Evolutionary conservation across 1,139 yeast genomes (phyloP), one percentile per base, ranked within the genome.

Genomic region (Sugiyamaella paludigena): DNA sequence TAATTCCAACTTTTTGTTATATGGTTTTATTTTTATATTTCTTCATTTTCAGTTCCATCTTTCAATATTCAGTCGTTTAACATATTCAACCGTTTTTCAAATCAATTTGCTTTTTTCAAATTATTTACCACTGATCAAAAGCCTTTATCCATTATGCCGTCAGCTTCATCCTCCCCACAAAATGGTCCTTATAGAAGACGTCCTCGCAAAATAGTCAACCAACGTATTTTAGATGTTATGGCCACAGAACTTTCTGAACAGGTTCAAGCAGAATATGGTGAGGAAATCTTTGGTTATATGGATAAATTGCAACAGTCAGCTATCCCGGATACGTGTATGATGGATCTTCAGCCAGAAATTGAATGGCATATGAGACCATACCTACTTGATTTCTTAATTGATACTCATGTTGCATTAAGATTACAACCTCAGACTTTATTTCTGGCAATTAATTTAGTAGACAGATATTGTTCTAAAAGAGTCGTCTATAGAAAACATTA

Each of bases 341-440:
- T 91, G 57, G 95, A 87, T 59, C 75, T 84, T 54, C 98, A 92
- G 68, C 97, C 98, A 0, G 97, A 91, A 68, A 79, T 89, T 53
- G 87, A 86, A 61, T 88, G 96, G 96, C 83, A 78, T 68, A 87
- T 89, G 96, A 78, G 98, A 63, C 96, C 97, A 1, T 87, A 82
- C 60, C 74, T 91, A 47, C 75, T 91, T 42, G 96, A 91, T 66
- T 88, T 87, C 62, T 71, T 89, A 49, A 74, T 89, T 50, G 96
- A 88, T 65, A 76, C 88, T 57, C 98, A 92, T 67, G 73, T 82
- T 15, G 81, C 89, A 51, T 80, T 91, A 62, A 80, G 79, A 55
- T 75, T 92, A 49, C 89, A 87, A 55, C 86, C 95, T 2, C 84
- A 88, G 52, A 88, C 97, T 1, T 74, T 92, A 48, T 89, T 87